phyloP scores from a whole-genome alignment of 805 yeast genomes.

The Kazachstania martiniae region DNA sequence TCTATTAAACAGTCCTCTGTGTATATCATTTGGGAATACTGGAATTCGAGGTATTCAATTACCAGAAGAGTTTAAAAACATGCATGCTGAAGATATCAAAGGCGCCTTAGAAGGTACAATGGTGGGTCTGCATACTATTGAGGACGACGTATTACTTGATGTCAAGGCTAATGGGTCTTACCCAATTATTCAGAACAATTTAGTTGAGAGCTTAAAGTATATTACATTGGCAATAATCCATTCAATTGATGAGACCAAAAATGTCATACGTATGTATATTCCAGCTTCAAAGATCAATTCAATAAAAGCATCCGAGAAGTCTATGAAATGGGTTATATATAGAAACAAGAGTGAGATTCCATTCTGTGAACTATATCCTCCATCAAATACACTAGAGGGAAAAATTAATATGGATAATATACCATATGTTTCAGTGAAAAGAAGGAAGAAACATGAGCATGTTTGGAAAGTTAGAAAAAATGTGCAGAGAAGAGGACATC shows the following conservation, averaged over 20 bases:
- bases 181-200: slow-evolving; percentile 14
- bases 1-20: slow-evolving; percentile 31
- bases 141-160: slow-evolving; percentile 3
- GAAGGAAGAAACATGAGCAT: slow-evolving; percentile 37
- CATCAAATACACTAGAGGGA: no score
- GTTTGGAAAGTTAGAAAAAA: slow-evolving; percentile 50
- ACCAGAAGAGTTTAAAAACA: slow-evolving; percentile 23
- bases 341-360: slow-evolving; percentile 65
- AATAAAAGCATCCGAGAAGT: slow-evolving; percentile 2
- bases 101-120: slow-evolving; percentile 29
- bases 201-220: slow-evolving; percentile 5
- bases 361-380: slow-evolving; percentile 37
- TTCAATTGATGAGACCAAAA: slow-evolving; percentile 37
- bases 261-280: slow-evolving; percentile 44
- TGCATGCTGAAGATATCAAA: slow-evolving; percentile 27
- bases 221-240: slow-evolving; percentile 47
- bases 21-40: slow-evolving; percentile 29
- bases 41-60: slow-evolving; percentile 30
- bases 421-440: slow-evolving; percentile 38
- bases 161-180: slow-evolving; percentile 11
- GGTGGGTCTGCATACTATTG: slow-evolving; percentile 22
- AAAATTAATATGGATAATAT: slow-evolving; percentile 12
- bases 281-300: slow-evolving; percentile 27
- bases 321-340: slow-evolving; percentile 32
- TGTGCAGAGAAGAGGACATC: slow-evolving; percentile 37